A percentile compares a stretch with the other conserved stretches of the same genome.
Conservation (phyloP, 1,284 basidiomycete species). For the Austropuccinia psidii region DNA sequence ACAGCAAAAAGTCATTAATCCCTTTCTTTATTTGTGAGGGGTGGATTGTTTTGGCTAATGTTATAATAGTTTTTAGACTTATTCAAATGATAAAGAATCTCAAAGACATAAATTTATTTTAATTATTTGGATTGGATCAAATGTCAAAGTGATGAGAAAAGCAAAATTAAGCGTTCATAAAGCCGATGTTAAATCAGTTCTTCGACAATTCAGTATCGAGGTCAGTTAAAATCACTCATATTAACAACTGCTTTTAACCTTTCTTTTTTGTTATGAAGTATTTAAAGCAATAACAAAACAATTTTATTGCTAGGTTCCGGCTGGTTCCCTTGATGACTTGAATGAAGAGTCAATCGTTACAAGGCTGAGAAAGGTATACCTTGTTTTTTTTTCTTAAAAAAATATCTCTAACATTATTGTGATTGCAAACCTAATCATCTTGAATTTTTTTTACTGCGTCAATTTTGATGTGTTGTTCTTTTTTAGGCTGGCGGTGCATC, state of each 20-base stretch:
- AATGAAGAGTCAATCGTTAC: constrained; percentile 68
- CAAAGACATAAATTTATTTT: constrained; percentile 70
- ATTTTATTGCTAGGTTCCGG: too few relatives aligned
- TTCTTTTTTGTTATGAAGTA: not conserved
- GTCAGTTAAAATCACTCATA: not conserved
- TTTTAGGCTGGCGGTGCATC: constrained; percentile 34
- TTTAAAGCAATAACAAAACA: not conserved
- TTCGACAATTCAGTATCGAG: constrained; percentile 74
- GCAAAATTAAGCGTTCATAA: constrained; percentile 81
- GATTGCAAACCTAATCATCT: not conserved
- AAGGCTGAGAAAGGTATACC: constrained; percentile 63
- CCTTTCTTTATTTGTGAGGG: too few relatives aligned
- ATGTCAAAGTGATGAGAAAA: constrained; percentile 79
- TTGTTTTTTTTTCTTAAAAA: not conserved
- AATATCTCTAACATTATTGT: not conserved
- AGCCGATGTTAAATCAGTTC: constrained; percentile 70
- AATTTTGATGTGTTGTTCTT: not conserved
- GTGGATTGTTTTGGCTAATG: not conserved
- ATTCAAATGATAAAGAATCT: constrained; percentile 51
- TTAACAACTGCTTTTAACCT: not conserved
- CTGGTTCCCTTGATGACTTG: constrained; percentile 68
- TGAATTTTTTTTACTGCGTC: not conserved
- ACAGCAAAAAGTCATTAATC: not conserved
- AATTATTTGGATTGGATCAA: constrained; percentile 77
- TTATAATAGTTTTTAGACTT: constrained; percentile 71